These are phyloP conservation scores for Psidium guajava DNA, from an alignment of 345 rosid genomes.

Conservation along the genomic window DNA sequence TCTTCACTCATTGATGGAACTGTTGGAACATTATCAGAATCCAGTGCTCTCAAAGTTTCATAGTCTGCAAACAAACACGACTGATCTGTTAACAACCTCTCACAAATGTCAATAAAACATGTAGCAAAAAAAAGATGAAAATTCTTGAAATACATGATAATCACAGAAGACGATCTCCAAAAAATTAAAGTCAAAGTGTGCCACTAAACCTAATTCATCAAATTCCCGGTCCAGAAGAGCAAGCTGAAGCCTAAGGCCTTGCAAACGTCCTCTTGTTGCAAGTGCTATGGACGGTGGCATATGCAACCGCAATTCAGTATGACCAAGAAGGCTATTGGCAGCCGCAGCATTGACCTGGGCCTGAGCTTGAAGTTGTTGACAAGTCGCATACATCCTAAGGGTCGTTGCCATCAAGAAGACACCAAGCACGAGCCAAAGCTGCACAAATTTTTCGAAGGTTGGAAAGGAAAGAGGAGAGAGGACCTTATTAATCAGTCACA, in stretches of 20 bases:
- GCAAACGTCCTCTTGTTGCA: slow-evolving; percentile 84
- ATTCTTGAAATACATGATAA: neutral
- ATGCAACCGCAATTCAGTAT: slow-evolving; percentile 79
- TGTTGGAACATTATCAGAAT: slow-evolving; percentile 38
- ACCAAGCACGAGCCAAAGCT: slow-evolving; percentile 90
- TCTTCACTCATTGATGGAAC: slow-evolving; percentile 80
- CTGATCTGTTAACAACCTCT: neutral
- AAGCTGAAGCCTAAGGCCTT: slow-evolving; percentile 90
- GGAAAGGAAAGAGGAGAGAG: neutral
- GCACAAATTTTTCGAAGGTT: slow-evolving; percentile 9
- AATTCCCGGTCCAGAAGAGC: slow-evolving; percentile 95
- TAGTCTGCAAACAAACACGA: too few relatives aligned
- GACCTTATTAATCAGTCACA: neutral
- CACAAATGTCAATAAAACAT: neutral
- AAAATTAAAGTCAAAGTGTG: neutral
- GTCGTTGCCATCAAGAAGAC: slow-evolving; percentile 83
- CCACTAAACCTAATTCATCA: slow-evolving; percentile 66
- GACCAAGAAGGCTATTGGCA: slow-evolving; percentile 75
- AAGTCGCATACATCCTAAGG: slow-evolving; percentile 79
- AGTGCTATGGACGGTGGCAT: slow-evolving; percentile 87
- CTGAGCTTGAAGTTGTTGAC: slow-evolving; percentile 68
- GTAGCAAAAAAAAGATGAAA: neutral
- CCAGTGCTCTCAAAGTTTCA: too few relatives aligned
- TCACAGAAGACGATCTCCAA: neutral
- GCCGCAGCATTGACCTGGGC: slow-evolving; percentile 87